phyloP scores from a whole-genome alignment of 495 filamentous ascomycete species.

The Oleoguttula mirabilis region DNA sequence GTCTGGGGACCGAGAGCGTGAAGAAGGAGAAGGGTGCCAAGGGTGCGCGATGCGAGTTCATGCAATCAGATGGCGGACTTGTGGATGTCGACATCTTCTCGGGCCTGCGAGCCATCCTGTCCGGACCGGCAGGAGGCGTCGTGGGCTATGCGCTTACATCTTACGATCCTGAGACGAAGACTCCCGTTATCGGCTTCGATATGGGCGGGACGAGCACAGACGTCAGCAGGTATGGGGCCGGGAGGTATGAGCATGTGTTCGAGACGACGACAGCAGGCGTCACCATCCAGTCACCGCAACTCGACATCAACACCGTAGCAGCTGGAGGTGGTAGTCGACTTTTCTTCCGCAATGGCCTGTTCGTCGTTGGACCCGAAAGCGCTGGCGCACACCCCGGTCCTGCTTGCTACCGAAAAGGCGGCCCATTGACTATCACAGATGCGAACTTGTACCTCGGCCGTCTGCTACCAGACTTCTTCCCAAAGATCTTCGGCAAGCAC shows the following conservation, averaged over 20 bases:
- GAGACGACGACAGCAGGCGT: slow-evolving; percentile 95
- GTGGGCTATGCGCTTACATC: slow-evolving; percentile 92
- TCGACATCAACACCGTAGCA: slow-evolving; percentile 97
- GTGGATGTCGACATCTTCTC: slow-evolving; percentile 67
- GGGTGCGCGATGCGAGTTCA: slow-evolving; percentile 65
- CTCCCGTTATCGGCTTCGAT: slow-evolving; percentile 90
- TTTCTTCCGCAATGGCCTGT: slow-evolving; percentile 83
- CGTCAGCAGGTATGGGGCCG: slow-evolving; percentile 78
- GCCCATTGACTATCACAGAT: slow-evolving; percentile 85
- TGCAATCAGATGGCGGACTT: slow-evolving; percentile 74
- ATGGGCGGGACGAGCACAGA: slow-evolving; percentile 96
- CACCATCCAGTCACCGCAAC: slow-evolving; percentile 84
- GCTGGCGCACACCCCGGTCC: slow-evolving; percentile 88
- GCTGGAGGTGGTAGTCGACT: slow-evolving; percentile 85
- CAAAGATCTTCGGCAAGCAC: slow-evolving; percentile 88
- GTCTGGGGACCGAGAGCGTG: slow-evolving; percentile 55
- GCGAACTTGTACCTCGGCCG: slow-evolving; percentile 85
- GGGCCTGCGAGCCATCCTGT: slow-evolving; percentile 63
- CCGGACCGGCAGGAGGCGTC: slow-evolving; percentile 62
- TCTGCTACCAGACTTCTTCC: slow-evolving; percentile 87
- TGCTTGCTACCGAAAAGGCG: slow-evolving; percentile 89
- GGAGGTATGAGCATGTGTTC: slow-evolving; percentile 91
- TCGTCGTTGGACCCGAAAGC: slow-evolving; percentile 92
- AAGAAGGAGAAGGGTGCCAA: slow-evolving; percentile 42
- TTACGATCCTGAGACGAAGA: slow-evolving; percentile 75